These are phyloP conservation scores for Ogataea pignaliae DNA, from an alignment of 805 yeast species.

Conservation along the genomic window DNA sequence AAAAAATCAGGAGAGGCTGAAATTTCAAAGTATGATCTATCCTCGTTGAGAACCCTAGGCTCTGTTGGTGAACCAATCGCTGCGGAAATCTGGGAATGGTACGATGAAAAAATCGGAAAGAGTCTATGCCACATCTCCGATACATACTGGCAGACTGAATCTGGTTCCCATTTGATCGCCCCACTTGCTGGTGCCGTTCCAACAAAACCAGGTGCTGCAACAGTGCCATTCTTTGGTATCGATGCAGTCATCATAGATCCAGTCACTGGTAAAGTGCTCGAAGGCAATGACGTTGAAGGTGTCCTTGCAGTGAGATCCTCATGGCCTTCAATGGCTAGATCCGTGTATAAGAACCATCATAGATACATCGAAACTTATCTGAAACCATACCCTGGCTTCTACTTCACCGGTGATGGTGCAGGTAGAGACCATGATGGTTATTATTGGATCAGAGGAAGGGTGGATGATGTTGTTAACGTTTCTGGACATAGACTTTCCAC, in stretches of 20 bases:
- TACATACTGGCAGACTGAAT: slow-evolving; percentile 89
- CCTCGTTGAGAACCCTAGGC: slow-evolving; percentile 65
- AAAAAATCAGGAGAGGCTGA: slow-evolving; percentile 68
- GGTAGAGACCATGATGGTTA: slow-evolving; percentile 81
- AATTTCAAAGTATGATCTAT: slow-evolving; percentile 57
- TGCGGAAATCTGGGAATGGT: slow-evolving; percentile 87
- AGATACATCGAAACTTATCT: slow-evolving; percentile 78
- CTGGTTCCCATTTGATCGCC: slow-evolving; percentile 75
- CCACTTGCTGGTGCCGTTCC: slow-evolving; percentile 77
- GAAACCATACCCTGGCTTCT: slow-evolving; percentile 75
- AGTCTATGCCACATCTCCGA: slow-evolving; percentile 69
- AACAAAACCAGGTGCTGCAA: slow-evolving; percentile 81
- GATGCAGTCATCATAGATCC: slow-evolving; percentile 73
- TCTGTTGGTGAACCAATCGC: slow-evolving; percentile 88
- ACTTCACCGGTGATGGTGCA: slow-evolving; percentile 89
- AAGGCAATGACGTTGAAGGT: slow-evolving; percentile 73
- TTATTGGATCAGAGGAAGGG: slow-evolving; percentile 83
- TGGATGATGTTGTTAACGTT: slow-evolving; percentile 84
- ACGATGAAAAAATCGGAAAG: slow-evolving; percentile 66
- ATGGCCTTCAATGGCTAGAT: slow-evolving; percentile 86
- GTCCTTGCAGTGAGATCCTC: slow-evolving; percentile 65
- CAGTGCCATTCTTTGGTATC: slow-evolving; percentile 81
- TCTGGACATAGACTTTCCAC: slow-evolving; percentile 87
- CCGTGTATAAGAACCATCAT: slow-evolving; percentile 73
- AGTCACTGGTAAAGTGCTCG: slow-evolving; percentile 62